Conservation (phyloP, 768 basidiomycete species). For the Rhodotorula diobovata region DNA sequence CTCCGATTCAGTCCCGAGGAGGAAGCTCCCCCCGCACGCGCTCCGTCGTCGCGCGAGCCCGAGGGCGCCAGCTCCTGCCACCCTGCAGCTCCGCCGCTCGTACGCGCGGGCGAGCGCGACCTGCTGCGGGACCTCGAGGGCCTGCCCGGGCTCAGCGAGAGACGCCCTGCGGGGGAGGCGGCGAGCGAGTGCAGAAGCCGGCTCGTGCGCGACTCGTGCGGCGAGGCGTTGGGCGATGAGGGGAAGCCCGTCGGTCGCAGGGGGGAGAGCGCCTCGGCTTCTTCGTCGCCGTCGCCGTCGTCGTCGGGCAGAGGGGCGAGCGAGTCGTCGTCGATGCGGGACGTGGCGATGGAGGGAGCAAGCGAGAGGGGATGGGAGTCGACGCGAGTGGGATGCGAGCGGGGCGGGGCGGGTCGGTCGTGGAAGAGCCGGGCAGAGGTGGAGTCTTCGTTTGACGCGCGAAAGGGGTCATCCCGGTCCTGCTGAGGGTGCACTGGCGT, state of each 20-base stretch:
- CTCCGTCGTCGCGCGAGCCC: background rate
- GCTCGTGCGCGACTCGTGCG: background rate
- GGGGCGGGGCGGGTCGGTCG: background rate
- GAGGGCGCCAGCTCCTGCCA: background rate
- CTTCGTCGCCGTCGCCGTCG: background rate
- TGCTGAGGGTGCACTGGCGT: background rate
- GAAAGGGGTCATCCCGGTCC: background rate
- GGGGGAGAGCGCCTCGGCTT: conserved; percentile 12
- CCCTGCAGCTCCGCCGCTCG: background rate
- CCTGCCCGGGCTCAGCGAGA: background rate
- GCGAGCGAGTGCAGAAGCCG: background rate
- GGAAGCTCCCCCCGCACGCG: background rate
- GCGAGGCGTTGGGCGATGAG: background rate
- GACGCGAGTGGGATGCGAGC: background rate
- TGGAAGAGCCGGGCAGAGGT: background rate
- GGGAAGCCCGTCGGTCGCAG: conserved; percentile 2
- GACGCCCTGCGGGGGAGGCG: background rate
- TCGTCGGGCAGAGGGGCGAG: too few relatives aligned
- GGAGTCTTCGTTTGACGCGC: too few relatives aligned
- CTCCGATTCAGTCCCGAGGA: background rate
- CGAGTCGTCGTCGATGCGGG: background rate
- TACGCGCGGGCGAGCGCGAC: background rate
- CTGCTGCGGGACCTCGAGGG: background rate
- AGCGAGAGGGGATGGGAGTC: conserved; percentile 21
- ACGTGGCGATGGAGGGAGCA: background rate